Percentiles rank a stretch among this genome's conserved stretches.
Conservation (phyloP, 192 early-diverging fungal species). For the Kappamyces sp. region DNA sequence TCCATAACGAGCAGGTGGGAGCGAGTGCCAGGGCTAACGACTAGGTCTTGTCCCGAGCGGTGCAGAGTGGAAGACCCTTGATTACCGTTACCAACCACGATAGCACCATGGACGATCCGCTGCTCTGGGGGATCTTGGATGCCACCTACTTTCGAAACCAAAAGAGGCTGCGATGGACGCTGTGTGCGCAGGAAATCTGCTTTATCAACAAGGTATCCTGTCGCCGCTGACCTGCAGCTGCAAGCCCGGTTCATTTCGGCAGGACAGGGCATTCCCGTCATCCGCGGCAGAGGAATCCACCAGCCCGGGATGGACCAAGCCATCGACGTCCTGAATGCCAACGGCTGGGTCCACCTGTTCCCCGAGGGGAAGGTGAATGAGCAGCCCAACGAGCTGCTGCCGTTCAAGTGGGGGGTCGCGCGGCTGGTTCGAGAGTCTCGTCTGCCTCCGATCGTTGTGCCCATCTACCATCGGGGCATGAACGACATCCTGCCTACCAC, state of each 20-base stretch:
- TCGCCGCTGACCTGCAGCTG: background rate
- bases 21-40: too few species aligned
- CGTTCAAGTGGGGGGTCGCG: constrained; percentile 84
- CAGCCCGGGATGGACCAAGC: constrained; percentile 80
- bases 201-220: constrained; percentile 57
- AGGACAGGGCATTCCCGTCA: constrained; percentile 75
- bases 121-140: constrained; percentile 21
- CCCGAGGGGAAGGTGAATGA: constrained; percentile 76
- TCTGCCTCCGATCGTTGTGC: constrained; percentile 61
- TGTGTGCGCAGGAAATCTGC: constrained; percentile 83
- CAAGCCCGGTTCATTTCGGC: constrained; percentile 51
- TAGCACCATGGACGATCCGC: constrained; percentile 32
- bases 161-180: constrained; percentile 65
- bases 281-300: constrained; percentile 59
- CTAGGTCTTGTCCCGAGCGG: background rate
- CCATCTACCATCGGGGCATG: constrained; percentile 57
- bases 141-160: constrained; percentile 16
- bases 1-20: too few species aligned
- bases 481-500: constrained; percentile 28
- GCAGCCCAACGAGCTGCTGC: constrained; percentile 37
- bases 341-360: constrained; percentile 85
- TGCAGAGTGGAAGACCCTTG: constrained; percentile 16
- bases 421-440: constrained; percentile 77
- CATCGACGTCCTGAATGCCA: constrained; percentile 56
- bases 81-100: constrained; percentile 36